Evolutionary conservation across 345 rosid genomes (phyloP), one percentile per base, ranked within the genome.

Genomic region (Rubroshorea leprosula): DNA sequence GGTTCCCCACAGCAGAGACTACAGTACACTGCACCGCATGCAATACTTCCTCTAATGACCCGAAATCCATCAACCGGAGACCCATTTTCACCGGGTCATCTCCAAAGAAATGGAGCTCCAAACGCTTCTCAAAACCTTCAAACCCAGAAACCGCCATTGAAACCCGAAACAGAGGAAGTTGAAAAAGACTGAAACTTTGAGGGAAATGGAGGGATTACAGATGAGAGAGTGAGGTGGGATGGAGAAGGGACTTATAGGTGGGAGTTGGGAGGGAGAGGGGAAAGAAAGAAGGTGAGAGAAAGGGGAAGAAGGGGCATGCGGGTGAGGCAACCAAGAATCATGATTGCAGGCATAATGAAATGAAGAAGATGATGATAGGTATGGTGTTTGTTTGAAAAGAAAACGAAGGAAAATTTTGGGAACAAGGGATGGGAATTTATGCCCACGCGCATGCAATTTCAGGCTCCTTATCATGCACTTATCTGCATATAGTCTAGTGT

Each of bases 271-370:
- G 76, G 68, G 64, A 49, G 78, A 58, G 69, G n/a, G n/a, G n/a
- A n/a, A n/a, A 58, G 77, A 46, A 45, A 15, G 54, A 17, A 62
- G 22, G 72, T 54, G 68, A 65, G 35, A 55, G 48, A 44, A 41
- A 43, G 7, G 47, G 20, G 55, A 18, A 21, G 55, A 20, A 55
- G 65, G 85, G 81, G 97, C 99, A 89, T 89, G 99, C 95, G 92
- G 92, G 83, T 79, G 85, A 78, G 85, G 96, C 88, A 82, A 87
- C 96, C 95, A 79, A 81, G 81, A 87, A 82, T 84, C 87, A 94
- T 94, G 81, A 94, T 94, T 85, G 86, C 70, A 73, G 74, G 83
- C 90, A 86, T 92, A 80, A 89, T 93, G 87, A 82, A 77, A 74
- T 73, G 78, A 85, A 77, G 73, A 78, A 74, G 84, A 80, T 81